These are phyloP conservation scores for Protomyces lactucae-debilis DNA, from an alignment of 1,139 yeast genomes.

Conservation along the genomic window DNA sequence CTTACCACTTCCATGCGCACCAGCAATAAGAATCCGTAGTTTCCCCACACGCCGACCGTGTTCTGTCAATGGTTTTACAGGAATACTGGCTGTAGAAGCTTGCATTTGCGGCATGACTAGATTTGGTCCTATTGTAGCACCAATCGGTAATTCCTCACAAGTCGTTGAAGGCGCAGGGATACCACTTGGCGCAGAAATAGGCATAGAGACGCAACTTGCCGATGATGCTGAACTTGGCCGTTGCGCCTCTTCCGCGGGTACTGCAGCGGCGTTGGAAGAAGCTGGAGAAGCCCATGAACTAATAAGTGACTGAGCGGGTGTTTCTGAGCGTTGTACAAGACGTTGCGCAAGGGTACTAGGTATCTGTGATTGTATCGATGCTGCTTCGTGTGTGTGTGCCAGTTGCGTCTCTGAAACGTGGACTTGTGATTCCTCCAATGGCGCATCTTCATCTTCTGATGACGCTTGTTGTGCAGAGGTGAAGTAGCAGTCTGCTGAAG, in stretches of 20 bases:
- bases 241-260: not conserved
- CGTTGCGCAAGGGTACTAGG: not conserved
- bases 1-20: constrained; percentile 14
- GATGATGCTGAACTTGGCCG: not conserved
- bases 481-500: not conserved
- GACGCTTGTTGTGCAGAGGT: not conserved
- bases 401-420: not conserved
- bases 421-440: not conserved
- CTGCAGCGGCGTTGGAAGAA: not conserved
- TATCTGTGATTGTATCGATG: not conserved
- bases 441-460: not conserved
- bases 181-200: constrained; percentile 3
- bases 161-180: constrained; percentile 15
- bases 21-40: constrained; percentile 8
- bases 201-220: not conserved
- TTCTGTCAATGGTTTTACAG: not conserved
- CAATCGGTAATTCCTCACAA: not conserved
- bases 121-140: not conserved
- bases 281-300: not conserved
- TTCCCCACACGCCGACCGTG: constrained; percentile 14
- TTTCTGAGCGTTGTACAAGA: not conserved
- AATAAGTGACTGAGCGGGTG: not conserved
- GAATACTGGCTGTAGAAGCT: not conserved
- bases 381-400: too few species aligned
- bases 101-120: constrained; percentile 20